Conservation (phyloP, 169 alveolate genomes). For the Cystoisospora suis region DNA sequence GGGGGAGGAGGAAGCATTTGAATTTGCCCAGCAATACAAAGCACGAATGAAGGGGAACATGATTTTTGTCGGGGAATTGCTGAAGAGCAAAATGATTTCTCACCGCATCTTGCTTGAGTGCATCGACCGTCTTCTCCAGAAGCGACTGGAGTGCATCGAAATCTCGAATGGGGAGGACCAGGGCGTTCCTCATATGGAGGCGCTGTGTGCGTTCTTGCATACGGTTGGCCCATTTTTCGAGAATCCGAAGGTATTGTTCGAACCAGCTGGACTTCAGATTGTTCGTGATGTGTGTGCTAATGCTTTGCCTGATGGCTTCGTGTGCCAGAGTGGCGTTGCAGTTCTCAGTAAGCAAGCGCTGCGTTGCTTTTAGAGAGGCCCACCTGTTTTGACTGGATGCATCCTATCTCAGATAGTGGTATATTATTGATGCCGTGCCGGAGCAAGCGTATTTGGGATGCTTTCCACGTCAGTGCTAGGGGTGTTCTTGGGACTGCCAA, state of each 20-base stretch:
- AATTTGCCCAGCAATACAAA: conserved; percentile 71
- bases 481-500: no score
- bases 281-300: neutral
- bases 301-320: no score
- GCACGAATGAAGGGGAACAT: conserved; percentile 74
- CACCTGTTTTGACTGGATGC: no score
- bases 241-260: conserved; percentile 52
- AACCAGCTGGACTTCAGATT: neutral
- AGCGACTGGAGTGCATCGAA: conserved; percentile 50
- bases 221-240: conserved; percentile 59
- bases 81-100: conserved; percentile 70
- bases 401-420: no score
- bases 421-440: no score
- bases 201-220: conserved; percentile 61
- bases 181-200: conserved; percentile 64
- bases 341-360: no score
- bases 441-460: no score
- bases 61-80: conserved; percentile 76
- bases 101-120: conserved; percentile 70
- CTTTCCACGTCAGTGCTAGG: no score
- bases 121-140: conserved; percentile 73
- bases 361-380: no score
- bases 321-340: no score
- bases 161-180: conserved; percentile 53
- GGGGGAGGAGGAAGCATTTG: conserved; percentile 73